Percentiles rank a stretch among this genome's conserved stretches.
Evolutionary conservation across 176 grass and related monocot species (phyloP).

Genomic region (Rhipidocladum racemiflorum): DNA sequence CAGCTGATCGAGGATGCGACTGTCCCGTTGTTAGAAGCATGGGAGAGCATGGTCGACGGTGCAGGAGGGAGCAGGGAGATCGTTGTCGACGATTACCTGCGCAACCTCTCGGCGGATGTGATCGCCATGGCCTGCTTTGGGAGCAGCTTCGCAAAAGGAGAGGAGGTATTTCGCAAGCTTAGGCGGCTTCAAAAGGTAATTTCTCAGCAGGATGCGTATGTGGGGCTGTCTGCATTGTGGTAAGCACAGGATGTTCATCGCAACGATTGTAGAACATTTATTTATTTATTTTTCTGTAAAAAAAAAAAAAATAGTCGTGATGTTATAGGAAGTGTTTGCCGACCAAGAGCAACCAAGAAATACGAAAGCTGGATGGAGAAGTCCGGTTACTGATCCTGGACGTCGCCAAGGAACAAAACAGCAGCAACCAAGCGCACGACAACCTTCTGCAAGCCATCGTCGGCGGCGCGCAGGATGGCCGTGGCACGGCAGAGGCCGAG

Average conservation of each 20-base stretch:
- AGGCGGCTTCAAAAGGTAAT: slow-evolving; percentile 51
- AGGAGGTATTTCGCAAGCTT: slow-evolving; percentile 68
- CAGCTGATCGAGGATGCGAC: slow-evolving; percentile 52
- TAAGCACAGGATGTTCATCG: slow-evolving; percentile 17
- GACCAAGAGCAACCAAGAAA: slow-evolving; percentile 55
- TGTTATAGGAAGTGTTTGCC: slow-evolving; percentile 44
- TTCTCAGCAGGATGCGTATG: slow-evolving; percentile 30
- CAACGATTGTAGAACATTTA: not conserved
- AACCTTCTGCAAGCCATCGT: slow-evolving; percentile 54
- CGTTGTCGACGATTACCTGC: slow-evolving; percentile 56
- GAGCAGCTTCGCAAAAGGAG: slow-evolving; percentile 59
- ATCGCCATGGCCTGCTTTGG: slow-evolving; percentile 72
- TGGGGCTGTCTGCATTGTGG: slow-evolving; percentile 43
- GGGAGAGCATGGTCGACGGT: slow-evolving; percentile 47
- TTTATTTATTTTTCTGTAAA: too few relatives aligned
- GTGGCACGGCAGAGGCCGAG: slow-evolving; percentile 1
- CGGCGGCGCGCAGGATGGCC: slow-evolving; percentile 25
- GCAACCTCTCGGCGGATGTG: slow-evolving; percentile 60
- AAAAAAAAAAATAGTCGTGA: too few relatives aligned
- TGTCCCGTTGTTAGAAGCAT: slow-evolving; percentile 41
- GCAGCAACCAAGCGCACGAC: not conserved
- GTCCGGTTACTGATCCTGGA: slow-evolving; percentile 44
- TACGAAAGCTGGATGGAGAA: slow-evolving; percentile 45
- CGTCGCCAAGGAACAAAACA: slow-evolving; percentile 39
- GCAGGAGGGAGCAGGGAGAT: slow-evolving; percentile 49